Conservation (phyloP, 1,284 basidiomycete species). For the Coniferiporia weirii region DNA sequence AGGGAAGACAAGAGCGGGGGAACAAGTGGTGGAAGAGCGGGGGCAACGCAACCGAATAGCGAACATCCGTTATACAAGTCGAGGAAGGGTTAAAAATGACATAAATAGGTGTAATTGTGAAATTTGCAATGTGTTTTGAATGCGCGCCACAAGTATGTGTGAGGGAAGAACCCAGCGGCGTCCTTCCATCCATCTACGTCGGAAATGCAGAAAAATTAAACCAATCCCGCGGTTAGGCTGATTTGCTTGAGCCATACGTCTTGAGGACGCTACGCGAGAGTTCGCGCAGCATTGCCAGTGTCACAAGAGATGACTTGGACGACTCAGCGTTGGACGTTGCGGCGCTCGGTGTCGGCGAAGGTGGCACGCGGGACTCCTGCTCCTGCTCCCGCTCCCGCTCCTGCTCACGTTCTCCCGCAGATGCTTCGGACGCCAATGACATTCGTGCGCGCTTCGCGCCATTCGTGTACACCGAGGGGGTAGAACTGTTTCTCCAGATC, state of each 20-base stretch:
- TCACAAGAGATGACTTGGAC: slow-evolving; percentile 38
- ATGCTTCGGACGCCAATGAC: slow-evolving; percentile 1
- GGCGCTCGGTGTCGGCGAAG: slow-evolving; percentile 34
- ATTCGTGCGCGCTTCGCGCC: slow-evolving; percentile 8
- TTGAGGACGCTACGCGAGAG: slow-evolving; percentile 56
- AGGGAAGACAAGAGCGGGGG: too few relatives aligned
- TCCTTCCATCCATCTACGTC: not conserved
- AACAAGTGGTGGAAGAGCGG: not conserved
- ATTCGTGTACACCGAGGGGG: not conserved
- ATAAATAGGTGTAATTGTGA: not conserved
- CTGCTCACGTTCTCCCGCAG: not conserved
- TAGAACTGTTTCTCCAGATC: not conserved
- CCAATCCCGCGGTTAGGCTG: not conserved
- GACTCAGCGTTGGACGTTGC: slow-evolving; percentile 23
- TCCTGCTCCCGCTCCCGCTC: not conserved
- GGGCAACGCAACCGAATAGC: not conserved
- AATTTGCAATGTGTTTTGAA: not conserved
- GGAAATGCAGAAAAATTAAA: not conserved
- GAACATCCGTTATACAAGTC: not conserved
- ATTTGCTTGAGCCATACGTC: slow-evolving; percentile 36
- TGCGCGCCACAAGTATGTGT: not conserved
- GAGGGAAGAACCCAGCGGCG: too few relatives aligned
- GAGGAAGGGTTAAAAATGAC: not conserved
- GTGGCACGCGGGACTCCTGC: not conserved
- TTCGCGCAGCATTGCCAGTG: slow-evolving; percentile 64